Evolutionary conservation across 202 grass and related monocot species (phyloP).

Genomic region (Elaeis oleifera): DNA sequence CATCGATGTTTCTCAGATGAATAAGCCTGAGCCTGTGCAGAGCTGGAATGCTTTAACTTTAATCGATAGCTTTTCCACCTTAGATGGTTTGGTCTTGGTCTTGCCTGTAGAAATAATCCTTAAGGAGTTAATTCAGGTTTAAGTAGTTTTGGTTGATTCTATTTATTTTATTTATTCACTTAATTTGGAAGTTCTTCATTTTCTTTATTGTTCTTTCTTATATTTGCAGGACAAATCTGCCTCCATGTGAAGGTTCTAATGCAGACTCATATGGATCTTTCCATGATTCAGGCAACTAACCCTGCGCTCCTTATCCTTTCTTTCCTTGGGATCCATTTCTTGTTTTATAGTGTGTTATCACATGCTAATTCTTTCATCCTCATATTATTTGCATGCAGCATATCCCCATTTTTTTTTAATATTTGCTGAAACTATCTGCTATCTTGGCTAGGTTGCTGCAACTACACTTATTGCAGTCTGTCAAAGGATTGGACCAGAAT

Average conservation of each 20-base stretch:
- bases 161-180: conserved; percentile 8
- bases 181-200: not conserved
- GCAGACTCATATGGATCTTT: conserved; percentile 69
- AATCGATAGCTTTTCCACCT: conserved; percentile 60
- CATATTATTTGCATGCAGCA: too few relatives aligned
- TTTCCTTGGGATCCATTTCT: too few relatives aligned
- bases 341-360: too few relatives aligned
- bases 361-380: too few relatives aligned
- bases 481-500: conserved; percentile 68
- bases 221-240: conserved; percentile 75
- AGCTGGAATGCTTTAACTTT: conserved; percentile 68
- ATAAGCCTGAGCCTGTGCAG: conserved; percentile 62
- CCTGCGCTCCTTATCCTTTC: not conserved
- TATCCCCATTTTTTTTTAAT: not conserved
- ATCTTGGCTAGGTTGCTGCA: conserved; percentile 56
- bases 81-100: conserved; percentile 65
- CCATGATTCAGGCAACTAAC: conserved; percentile 48
- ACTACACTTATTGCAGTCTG: conserved; percentile 58
- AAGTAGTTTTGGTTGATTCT: conserved; percentile 2
- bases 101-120: conserved; percentile 51
- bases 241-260: conserved; percentile 73
- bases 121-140: conserved; percentile 83
- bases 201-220: not conserved
- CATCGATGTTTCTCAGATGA: conserved; percentile 51
- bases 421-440: conserved; percentile 21